Conservation (phyloP, 192 early-diverging fungal species). For the Jimgerdemannia lactiflua region DNA sequence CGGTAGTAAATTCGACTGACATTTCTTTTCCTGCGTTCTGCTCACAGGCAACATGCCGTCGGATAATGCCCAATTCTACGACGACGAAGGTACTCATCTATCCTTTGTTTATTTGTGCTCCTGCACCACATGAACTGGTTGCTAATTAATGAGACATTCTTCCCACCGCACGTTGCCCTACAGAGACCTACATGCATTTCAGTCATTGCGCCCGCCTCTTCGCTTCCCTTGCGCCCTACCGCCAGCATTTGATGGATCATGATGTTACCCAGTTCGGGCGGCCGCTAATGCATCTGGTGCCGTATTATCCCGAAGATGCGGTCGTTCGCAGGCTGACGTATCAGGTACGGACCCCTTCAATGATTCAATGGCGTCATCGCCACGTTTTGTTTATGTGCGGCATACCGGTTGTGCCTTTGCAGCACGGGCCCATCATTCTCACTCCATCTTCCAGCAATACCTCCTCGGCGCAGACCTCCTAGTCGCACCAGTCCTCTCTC, state of each 20-base stretch:
- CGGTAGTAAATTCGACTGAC: not conserved
- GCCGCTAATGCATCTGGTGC: constrained; percentile 31
- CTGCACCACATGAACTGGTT: not conserved
- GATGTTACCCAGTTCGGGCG: constrained; percentile 31
- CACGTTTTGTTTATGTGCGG: too few relatives aligned
- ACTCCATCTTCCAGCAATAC: constrained; percentile 17
- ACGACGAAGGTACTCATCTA: constrained; percentile 25
- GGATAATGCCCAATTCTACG: constrained; percentile 39
- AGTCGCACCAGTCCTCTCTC: constrained; percentile 28
- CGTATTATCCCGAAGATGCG: constrained; percentile 32
- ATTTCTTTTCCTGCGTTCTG: not conserved
- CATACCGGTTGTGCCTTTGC: not conserved
- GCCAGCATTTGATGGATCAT: constrained; percentile 18
- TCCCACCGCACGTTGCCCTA: not conserved
- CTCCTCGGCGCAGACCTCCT: constrained; percentile 29
- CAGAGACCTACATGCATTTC: constrained; percentile 26
- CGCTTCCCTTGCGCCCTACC: constrained; percentile 21
- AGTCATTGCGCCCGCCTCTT: constrained; percentile 26
- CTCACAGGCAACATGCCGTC: constrained; percentile 23
- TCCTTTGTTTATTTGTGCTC: not conserved
- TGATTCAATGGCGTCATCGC: too few relatives aligned
- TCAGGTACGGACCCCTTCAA: constrained; percentile 2
- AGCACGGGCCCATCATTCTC: not conserved
- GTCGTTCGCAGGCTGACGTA: constrained; percentile 27
- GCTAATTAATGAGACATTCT: not conserved